Conservation (phyloP, 305 asterid species). For the Fraxinus ornus region DNA sequence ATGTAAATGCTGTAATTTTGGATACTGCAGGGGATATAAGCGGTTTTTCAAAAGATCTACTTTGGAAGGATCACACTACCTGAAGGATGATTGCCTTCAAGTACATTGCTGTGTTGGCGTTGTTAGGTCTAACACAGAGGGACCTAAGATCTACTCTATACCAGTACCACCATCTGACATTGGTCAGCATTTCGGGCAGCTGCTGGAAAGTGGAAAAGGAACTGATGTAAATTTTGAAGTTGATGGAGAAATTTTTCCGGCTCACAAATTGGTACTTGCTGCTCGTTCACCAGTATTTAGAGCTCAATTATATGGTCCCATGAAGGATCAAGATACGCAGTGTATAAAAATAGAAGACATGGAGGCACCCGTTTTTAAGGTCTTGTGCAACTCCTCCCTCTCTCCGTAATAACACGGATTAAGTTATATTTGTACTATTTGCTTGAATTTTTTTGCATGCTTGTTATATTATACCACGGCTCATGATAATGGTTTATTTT, state of each 20-base stretch:
- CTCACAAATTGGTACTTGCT: constrained; percentile 89
- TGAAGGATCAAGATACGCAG: constrained; percentile 82
- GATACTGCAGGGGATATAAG: constrained; percentile 82
- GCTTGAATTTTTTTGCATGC: neutral
- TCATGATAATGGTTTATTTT: neutral
- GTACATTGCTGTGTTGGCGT: constrained; percentile 95
- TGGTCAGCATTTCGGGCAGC: constrained; percentile 83
- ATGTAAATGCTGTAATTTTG: neutral
- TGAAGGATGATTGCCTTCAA: constrained; percentile 79
- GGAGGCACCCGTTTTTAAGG: constrained; percentile 92
- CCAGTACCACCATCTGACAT: constrained; percentile 77
- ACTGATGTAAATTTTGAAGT: constrained; percentile 74
- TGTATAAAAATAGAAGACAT: constrained; percentile 71
- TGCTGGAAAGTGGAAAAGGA: constrained; percentile 74
- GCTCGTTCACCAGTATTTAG: constrained; percentile 96
- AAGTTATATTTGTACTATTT: neutral
- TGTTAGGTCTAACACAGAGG: constrained; percentile 76
- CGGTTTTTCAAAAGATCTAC: constrained; percentile 72
- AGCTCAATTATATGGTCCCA: constrained; percentile 95
- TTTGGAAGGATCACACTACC: constrained; percentile 79
- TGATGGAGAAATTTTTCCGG: constrained; percentile 70
- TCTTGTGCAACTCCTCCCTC: constrained; percentile 15
- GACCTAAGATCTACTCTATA: constrained; percentile 80
- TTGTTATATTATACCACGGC: neutral
- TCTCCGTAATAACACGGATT: neutral